Evolutionary conservation across 768 basidiomycete species (phyloP).

Genomic region (Collybia sp.): DNA sequence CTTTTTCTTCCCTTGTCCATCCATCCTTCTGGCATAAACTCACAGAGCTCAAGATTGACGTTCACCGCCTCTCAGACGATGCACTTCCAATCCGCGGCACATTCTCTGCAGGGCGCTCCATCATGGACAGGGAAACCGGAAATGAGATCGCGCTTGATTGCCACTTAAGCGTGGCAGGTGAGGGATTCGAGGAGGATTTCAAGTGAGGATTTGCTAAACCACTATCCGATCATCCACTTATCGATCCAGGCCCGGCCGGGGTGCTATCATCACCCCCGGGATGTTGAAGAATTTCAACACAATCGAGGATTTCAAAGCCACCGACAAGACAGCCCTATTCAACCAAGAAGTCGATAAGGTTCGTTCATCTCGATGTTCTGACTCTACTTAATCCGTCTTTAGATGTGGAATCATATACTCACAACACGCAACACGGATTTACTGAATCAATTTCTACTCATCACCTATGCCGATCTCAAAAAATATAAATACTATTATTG

Average conservation of each 20-base stretch:
- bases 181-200: slow-evolving; percentile 49
- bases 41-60: slow-evolving; percentile 85
- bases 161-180: slow-evolving; percentile 58
- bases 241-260: slow-evolving; percentile 33
- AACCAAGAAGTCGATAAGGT: slow-evolving; percentile 68
- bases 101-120: slow-evolving; percentile 65
- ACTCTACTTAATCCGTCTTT: background rate
- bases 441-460: slow-evolving; percentile 78
- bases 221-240: background rate
- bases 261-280: slow-evolving; percentile 54
- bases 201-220: slow-evolving; percentile 31
- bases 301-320: slow-evolving; percentile 90
- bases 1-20: slow-evolving; percentile 81
- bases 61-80: slow-evolving; percentile 76
- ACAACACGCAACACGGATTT: slow-evolving; percentile 46
- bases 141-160: slow-evolving; percentile 69
- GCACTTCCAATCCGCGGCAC: slow-evolving; percentile 58
- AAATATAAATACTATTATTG: slow-evolving; percentile 98
- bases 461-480: slow-evolving; percentile 96
- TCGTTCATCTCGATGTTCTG: slow-evolving; percentile 5
- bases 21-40: slow-evolving; percentile 94
- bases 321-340: slow-evolving; percentile 87
- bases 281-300: slow-evolving; percentile 94
- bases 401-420: slow-evolving; percentile 71
- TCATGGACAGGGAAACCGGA: slow-evolving; percentile 76